Percentiles rank a stretch among this genome's conserved stretches.
Evolutionary conservation across 768 basidiomycete genomes (phyloP).

Genomic region (Paxillus involutus): DNA sequence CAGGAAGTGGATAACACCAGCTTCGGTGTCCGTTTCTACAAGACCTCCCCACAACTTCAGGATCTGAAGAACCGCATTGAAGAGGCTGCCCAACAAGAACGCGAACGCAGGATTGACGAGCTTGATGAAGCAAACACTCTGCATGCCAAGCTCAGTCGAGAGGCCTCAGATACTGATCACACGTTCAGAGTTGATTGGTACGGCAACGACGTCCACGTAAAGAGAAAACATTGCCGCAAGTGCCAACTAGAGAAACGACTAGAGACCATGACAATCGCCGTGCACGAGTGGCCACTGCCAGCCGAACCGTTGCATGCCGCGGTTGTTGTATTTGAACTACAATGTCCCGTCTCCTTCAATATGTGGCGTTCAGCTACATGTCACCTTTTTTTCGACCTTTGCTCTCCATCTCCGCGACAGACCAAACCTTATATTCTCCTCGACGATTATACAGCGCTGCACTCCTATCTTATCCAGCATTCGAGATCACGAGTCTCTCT

Average conservation of each 20-base stretch:
- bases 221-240: conserved; percentile 21
- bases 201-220: conserved; percentile 1
- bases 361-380: conserved; percentile 46
- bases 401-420: conserved; percentile 9
- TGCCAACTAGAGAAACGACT: conserved; percentile 27
- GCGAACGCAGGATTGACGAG: conserved; percentile 27
- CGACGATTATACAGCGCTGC: conserved; percentile 9
- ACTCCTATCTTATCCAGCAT: conserved; percentile 14
- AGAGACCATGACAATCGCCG: conserved; percentile 25
- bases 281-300: conserved; percentile 52
- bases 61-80: conserved; percentile 31
- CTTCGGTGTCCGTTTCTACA: conserved; percentile 39
- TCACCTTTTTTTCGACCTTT: conserved; percentile 37
- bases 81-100: conserved; percentile 16
- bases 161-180: conserved; percentile 10
- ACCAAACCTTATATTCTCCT: conserved; percentile 16
- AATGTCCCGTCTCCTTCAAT: conserved; percentile 38
- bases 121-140: conserved; percentile 22
- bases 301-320: conserved; percentile 15
- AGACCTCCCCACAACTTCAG: conserved; percentile 20
- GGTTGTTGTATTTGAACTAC: conserved; percentile 42
- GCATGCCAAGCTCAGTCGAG: conserved; percentile 15
- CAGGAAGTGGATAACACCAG: conserved; percentile 7
- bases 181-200: background rate
- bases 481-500: conserved; percentile 20